Percentiles rank a stretch among this genome's conserved stretches.
Evolutionary conservation across 2,329 filamentous ascomycete species (phyloP).

Genomic region (Pleomassaria siparia): DNA sequence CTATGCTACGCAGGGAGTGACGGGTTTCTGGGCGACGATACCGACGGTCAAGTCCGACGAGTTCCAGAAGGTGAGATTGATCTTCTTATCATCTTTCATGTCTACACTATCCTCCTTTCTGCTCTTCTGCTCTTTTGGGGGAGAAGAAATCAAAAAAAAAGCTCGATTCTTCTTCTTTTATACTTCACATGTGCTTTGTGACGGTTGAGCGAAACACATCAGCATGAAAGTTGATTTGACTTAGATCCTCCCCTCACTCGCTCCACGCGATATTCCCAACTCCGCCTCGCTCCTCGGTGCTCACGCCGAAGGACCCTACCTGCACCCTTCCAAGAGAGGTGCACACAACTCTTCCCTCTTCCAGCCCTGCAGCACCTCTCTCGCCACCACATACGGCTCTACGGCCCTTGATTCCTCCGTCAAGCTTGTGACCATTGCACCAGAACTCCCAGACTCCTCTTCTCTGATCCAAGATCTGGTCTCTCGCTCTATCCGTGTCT

Average conservation of each 20-base stretch:
- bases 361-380: conserved; percentile 38
- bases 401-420: conserved; percentile 43
- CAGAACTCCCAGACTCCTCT: conserved; percentile 50
- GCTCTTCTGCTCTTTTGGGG: too few relatives aligned
- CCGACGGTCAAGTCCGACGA: conserved; percentile 52
- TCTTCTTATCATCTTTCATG: not conserved
- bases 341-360: conserved; percentile 54
- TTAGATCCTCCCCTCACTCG: conserved; percentile 52
- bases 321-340: conserved; percentile 56
- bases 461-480: conserved; percentile 48
- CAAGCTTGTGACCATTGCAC: conserved; percentile 56
- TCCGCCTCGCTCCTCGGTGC: conserved; percentile 57
- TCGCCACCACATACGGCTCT: conserved; percentile 50
- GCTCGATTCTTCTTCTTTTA: not conserved
- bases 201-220: too few relatives aligned
- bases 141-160: not conserved
- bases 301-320: conserved; percentile 60
- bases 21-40: conserved; percentile 57
- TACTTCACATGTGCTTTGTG: too few relatives aligned
- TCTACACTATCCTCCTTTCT: not conserved
- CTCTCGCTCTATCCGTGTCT: conserved; percentile 47
- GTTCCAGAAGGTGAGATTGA: conserved; percentile 28
- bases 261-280: conserved; percentile 44
- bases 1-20: conserved; percentile 55
- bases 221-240: conserved; percentile 14